These are phyloP conservation scores for Marchantia paleacea DNA, from an alignment of 225 moss, liverwort and hornwort genomes.

Conservation along the genomic window DNA sequence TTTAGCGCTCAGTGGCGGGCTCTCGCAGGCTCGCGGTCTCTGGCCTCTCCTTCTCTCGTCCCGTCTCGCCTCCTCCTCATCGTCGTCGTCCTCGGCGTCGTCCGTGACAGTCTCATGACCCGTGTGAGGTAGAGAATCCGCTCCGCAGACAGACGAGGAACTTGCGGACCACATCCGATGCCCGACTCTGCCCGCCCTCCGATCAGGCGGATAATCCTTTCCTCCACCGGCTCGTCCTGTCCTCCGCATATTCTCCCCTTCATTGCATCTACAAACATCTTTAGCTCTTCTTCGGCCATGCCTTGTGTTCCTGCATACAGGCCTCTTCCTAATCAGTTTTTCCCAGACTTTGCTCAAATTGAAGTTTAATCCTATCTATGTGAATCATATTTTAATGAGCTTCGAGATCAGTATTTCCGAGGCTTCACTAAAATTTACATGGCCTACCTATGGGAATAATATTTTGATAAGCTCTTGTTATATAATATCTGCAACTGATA, in stretches of 20 bases:
- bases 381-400: too few species aligned
- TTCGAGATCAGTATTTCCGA: too few species aligned
- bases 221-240: neutral
- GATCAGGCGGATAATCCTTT: constrained; percentile 10
- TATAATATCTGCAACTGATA: too few species aligned
- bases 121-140: constrained; percentile 13
- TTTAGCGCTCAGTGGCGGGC: neutral
- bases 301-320: neutral
- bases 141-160: constrained; percentile 7
- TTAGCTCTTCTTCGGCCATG: neutral
- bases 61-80: neutral
- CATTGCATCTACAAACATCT: neutral
- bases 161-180: constrained; percentile 23
- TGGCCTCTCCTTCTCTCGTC: too few species aligned
- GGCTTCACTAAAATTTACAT: too few species aligned
- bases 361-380: too few species aligned
- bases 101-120: too few species aligned
- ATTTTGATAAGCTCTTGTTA: too few species aligned
- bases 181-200: constrained; percentile 6
- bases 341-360: too few species aligned
- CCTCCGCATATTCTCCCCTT: neutral
- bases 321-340: too few species aligned
- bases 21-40: neutral
- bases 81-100: too few species aligned
- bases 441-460: too few species aligned